Evolutionary conservation across 352 stramenopile genomes (phyloP), one percentile per base, ranked within the genome.

Genomic region (Globisporangium cederbergense): DNA sequence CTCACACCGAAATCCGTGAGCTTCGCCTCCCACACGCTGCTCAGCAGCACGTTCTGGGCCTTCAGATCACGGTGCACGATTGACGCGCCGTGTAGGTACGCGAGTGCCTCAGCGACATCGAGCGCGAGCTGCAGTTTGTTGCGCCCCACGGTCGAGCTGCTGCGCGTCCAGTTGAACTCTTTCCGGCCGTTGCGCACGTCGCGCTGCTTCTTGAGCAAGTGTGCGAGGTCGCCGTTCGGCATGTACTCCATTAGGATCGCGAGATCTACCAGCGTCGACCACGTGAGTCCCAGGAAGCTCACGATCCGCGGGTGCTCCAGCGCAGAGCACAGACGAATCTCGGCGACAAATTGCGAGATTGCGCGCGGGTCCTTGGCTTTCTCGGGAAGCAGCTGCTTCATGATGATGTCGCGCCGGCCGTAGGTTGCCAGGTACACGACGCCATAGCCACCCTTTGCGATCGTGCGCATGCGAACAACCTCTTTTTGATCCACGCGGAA

Each of bases 11-110:
- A 73, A 50, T 73, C 67, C 18, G 64, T 73, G 30, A 73, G 58
- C 49, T 73, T 73, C 3, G 65, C 68, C 6, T 65, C 65, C 47
- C 42, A 72, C 14, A 45, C 43, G 32, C 71, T 78, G 60, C 64
- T 79, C 14, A 89, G 51, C 30, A 89, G 59, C 52, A 89, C 76
- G 52, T 87, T 89, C 60, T 81, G 68, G 6, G 79, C 70, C 53
- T 89, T 89, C 32, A 89, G 32, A 57, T 89, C 79, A 53, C 77
- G 79, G 34, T 89, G 79, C 51, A 87, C 79, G 4, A 89, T 70
- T 4, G 59, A 76, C 32, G 51, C 45, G 25, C 64, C 66, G 46
- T 80, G 73, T 42, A 80, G 46, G 42, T 79, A 80, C 60, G 73
- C 34, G 22, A 80, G 59, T 25, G 64, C 67, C 18, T 74, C 59